Evolutionary conservation across 768 basidiomycete genomes (phyloP).

Genomic region (Mycena floridula): DNA sequence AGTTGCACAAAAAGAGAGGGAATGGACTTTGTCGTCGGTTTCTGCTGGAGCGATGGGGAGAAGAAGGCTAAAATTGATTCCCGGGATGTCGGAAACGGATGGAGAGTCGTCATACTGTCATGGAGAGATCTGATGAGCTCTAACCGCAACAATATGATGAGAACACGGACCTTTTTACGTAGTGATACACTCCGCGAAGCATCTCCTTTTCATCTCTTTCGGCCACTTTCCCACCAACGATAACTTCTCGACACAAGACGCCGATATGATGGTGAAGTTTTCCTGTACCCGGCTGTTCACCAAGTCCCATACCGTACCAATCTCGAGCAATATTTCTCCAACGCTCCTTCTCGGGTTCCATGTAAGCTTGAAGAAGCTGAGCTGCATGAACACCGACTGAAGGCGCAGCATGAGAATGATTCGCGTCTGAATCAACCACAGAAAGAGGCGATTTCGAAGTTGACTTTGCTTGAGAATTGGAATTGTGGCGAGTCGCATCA

Average conservation of each 20-base stretch:
- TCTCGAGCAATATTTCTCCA: constrained; percentile 88
- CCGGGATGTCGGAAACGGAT: constrained; percentile 82
- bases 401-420: neutral
- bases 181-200: constrained; percentile 84
- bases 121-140: neutral
- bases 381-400: constrained; percentile 79
- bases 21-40: constrained; percentile 31
- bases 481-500: neutral
- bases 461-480: neutral
- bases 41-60: constrained; percentile 67
- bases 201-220: constrained; percentile 57
- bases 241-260: constrained; percentile 72
- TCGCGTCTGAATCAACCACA: neutral
- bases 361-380: constrained; percentile 51
- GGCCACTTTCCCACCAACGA: neutral
- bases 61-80: constrained; percentile 90
- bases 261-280: constrained; percentile 94
- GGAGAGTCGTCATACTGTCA: constrained; percentile 80
- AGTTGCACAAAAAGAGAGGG: constrained; percentile 85
- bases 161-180: constrained; percentile 76
- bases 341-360: constrained; percentile 87
- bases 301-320: constrained; percentile 87
- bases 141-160: neutral
- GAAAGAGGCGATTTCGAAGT: neutral
- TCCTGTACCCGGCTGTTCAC: constrained; percentile 89